Base-by-base conservation (phyloP, 2,329 filamentous ascomycete genomes). In the Cytospora leucostoma region DNA sequence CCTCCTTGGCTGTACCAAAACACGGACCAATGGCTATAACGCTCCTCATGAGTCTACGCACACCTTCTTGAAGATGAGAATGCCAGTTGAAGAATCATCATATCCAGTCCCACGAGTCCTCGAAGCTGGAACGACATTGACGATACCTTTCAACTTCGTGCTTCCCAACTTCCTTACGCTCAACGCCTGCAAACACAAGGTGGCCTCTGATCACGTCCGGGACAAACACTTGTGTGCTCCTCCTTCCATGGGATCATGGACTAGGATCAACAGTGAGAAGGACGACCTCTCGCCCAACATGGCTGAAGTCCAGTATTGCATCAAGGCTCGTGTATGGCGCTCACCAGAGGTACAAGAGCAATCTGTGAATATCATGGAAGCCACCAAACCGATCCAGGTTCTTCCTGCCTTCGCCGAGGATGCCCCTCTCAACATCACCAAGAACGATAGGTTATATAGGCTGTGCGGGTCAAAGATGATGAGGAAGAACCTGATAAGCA, bases 121-220 rank as follows among this genome's bases (percentile, higher is more conserved):
- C 64, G 74, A 80, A 71, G 75, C 78, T n/a, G 81, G 78, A 2
- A 71, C 72, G 66, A 77, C 76, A 33, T 83, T 84, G 72, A 77
- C 70, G 15, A 72, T 87, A 32, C 84, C 84, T n/a, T 84, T 87
- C 75, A 74, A 84, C 74, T 87, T 87, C 67, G 80, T 86, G 63
- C 79, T 87, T 17, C 84, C 84, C n/a, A 76, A 77, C 67, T 79
- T 85, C 60, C 80, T 87, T 64, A 86, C 84, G 19, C 75, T 86
- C 56, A 79, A 78, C 64, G 82, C 84, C 19, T 87, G 84, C 76
- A 80, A 75, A 68, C 84, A 86, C 74, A 68, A 71, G 34, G 77
- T 79, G 60, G 73, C 76, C 49, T 76, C 76, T 49, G 74, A 76
- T n/a, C 74, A 74, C 54, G 75, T 86, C 35, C 77, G 78, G 59